These are phyloP conservation scores for Otatea glauca DNA, from an alignment of 176 grass and related monocot species.

Conservation along the genomic window DNA sequence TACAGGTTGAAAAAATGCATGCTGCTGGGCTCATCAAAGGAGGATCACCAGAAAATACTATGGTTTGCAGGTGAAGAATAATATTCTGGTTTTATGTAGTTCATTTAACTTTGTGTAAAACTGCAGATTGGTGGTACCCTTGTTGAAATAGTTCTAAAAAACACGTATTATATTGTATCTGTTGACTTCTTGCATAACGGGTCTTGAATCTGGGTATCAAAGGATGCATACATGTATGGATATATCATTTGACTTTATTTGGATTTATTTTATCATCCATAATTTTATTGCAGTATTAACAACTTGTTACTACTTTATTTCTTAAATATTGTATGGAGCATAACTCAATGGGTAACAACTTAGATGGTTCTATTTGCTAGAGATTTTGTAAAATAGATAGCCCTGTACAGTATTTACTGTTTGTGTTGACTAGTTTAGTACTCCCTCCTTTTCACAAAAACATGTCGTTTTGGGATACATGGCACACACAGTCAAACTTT, in stretches of 20 bases:
- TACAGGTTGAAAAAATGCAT: slow-evolving; percentile 68
- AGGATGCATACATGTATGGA: background rate
- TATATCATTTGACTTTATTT: background rate
- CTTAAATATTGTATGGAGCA: slow-evolving; percentile 17
- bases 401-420: background rate
- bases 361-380: background rate
- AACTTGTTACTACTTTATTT: background rate
- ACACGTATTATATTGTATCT: background rate
- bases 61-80: slow-evolving; percentile 79
- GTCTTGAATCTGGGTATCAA: background rate
- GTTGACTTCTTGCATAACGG: background rate
- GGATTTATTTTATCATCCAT: background rate
- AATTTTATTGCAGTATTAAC: background rate
- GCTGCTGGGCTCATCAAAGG: slow-evolving; percentile 84
- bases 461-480: too few relatives aligned
- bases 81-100: slow-evolving; percentile 24
- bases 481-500: too few relatives aligned
- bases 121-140: slow-evolving; percentile 10
- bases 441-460: too few relatives aligned
- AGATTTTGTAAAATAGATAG: slow-evolving; percentile 29
- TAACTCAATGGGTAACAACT: background rate
- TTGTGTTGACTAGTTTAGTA: background rate
- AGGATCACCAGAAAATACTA: slow-evolving; percentile 87
- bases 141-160: slow-evolving; percentile 4
- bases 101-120: slow-evolving; percentile 4